phyloP scores from a whole-genome alignment of 495 filamentous ascomycete species.

The Geoglossum glabrum region DNA sequence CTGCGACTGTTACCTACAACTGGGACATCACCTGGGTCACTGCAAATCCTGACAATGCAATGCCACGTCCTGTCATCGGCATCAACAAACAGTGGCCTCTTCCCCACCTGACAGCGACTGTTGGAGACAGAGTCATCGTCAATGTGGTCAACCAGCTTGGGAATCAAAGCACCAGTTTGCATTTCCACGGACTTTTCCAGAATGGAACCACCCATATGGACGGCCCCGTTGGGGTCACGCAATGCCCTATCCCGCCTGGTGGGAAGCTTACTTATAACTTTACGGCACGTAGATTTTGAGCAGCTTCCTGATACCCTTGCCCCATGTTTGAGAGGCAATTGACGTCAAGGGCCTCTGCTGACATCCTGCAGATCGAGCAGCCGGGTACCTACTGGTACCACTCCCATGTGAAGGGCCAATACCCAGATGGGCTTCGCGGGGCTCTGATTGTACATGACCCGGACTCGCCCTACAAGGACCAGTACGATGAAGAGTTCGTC shows the following conservation, averaged over 20 bases:
- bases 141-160: constrained; percentile 54
- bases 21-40: constrained; percentile 67
- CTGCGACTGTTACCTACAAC: constrained; percentile 51
- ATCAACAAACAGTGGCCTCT: constrained; percentile 70
- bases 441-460: constrained; percentile 54
- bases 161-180: constrained; percentile 46
- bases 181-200: constrained; percentile 69
- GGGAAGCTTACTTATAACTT: constrained; percentile 54
- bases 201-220: constrained; percentile 54
- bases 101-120: constrained; percentile 43
- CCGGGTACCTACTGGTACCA: constrained; percentile 75
- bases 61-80: constrained; percentile 47
- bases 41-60: constrained; percentile 57
- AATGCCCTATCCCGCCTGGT: constrained; percentile 48
- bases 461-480: constrained; percentile 32
- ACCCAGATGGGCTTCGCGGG: constrained; percentile 56
- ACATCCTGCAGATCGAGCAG: constrained; percentile 32
- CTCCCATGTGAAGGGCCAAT: constrained; percentile 46
- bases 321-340: background rate
- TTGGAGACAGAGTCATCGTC: constrained; percentile 52
- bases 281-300: constrained; percentile 28
- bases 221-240: constrained; percentile 43
- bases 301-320: background rate
- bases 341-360: background rate
- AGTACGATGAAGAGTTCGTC: constrained; percentile 46